Evolutionary conservation across 2,329 filamentous ascomycete species (phyloP).

Genomic region (Trichoderma simmonsii): DNA sequence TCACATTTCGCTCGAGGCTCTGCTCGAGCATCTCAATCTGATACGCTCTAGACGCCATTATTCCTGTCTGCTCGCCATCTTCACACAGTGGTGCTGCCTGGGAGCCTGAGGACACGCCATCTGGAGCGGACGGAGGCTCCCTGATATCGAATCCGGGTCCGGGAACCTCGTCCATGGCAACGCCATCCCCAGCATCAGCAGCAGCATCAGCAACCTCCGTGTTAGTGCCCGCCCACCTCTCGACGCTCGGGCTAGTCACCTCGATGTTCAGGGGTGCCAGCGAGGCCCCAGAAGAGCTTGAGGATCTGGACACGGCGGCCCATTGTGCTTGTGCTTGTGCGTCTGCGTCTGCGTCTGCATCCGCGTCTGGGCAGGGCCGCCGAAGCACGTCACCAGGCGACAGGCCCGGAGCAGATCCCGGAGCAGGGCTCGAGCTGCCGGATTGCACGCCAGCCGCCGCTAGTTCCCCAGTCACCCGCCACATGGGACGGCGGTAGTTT

Average conservation of each 20-base stretch:
- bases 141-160: neutral
- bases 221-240: neutral
- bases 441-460: neutral
- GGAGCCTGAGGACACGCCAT: slow-evolving; percentile 2
- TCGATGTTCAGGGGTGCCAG: neutral
- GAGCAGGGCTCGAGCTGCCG: neutral
- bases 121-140: slow-evolving; percentile 9
- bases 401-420: neutral
- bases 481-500: slow-evolving; percentile 9
- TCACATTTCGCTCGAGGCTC: slow-evolving; percentile 66
- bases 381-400: neutral
- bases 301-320: neutral
- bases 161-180: neutral
- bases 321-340: neutral
- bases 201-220: neutral
- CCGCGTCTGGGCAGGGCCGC: neutral
- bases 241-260: neutral
- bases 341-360: neutral
- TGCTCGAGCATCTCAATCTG: slow-evolving; percentile 73
- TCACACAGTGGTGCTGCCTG: neutral
- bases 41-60: slow-evolving; percentile 57
- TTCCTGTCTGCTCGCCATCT: slow-evolving; percentile 19
- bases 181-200: neutral
- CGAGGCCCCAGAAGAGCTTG: neutral
- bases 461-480: neutral